phyloP scores from a whole-genome alignment of 768 basidiomycete genomes.

The Mycena crocata region DNA sequence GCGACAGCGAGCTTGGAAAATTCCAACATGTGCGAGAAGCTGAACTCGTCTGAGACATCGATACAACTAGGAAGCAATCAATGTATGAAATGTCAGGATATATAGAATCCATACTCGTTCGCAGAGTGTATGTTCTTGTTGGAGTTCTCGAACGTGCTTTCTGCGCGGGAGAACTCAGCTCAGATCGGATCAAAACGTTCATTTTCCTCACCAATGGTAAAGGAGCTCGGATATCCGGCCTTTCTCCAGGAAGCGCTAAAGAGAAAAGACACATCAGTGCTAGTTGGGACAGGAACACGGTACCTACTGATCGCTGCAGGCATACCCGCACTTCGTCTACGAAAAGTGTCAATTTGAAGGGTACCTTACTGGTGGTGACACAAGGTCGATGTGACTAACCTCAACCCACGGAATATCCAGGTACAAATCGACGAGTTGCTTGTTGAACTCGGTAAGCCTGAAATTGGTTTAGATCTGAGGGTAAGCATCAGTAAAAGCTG shows the following conservation, averaged over 20 bases:
- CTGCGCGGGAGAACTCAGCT: constrained; percentile 44
- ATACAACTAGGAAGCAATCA: constrained; percentile 67
- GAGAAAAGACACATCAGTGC: constrained; percentile 42
- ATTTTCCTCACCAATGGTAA: constrained; percentile 76
- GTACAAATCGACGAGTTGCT: constrained; percentile 79
- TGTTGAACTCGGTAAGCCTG: constrained; percentile 87
- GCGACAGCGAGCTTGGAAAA: constrained; percentile 88
- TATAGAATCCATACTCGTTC: constrained; percentile 73
- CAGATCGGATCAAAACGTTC: constrained; percentile 32
- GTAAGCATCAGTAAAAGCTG: constrained; percentile 23
- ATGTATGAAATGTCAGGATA: constrained; percentile 16
- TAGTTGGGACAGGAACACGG: constrained; percentile 41
- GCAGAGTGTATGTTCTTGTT: constrained; percentile 87
- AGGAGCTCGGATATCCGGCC: constrained; percentile 87
- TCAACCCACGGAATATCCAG: constrained; percentile 86
- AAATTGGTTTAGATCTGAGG: constrained; percentile 20
- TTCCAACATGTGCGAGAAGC: constrained; percentile 89
- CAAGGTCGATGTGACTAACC: constrained; percentile 42
- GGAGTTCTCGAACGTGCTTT: constrained; percentile 80
- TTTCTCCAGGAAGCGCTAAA: constrained; percentile 82
- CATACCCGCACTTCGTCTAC: constrained; percentile 91
- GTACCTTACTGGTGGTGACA: constrained; percentile 25
- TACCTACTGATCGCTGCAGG: constrained; percentile 91
- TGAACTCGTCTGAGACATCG: constrained; percentile 89
- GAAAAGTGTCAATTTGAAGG: constrained; percentile 14